phyloP scores from a whole-genome alignment of 768 basidiomycete species.

The Pleurotus eryngii region DNA sequence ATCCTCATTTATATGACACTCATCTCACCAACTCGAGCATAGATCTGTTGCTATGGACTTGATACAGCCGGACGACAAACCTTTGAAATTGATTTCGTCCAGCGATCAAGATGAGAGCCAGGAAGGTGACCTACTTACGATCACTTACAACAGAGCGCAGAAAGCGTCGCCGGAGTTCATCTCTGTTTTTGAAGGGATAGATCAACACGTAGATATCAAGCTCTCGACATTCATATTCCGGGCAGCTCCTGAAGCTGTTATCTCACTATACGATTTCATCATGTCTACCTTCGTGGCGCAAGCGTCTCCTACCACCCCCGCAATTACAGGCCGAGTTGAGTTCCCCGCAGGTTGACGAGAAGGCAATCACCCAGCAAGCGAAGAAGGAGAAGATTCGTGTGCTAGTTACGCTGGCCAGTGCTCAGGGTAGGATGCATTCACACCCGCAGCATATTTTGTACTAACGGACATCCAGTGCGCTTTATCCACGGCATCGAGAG shows the following conservation, averaged over 20 bases:
- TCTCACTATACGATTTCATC: conserved; percentile 92
- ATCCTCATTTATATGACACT: background rate
- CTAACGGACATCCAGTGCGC: conserved; percentile 46
- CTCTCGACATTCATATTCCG: conserved; percentile 90
- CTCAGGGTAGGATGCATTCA: conserved; percentile 54
- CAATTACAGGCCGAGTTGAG: background rate
- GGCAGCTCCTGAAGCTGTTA: conserved; percentile 85
- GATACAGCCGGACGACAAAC: conserved; percentile 48
- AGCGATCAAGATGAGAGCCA: conserved; percentile 35
- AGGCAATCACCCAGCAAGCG: conserved; percentile 9
- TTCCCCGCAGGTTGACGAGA: background rate
- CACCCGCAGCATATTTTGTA: too few relatives aligned
- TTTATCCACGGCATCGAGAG: conserved; percentile 67
- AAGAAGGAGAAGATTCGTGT: conserved; percentile 68
- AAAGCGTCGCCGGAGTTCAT: conserved; percentile 83
- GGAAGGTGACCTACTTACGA: conserved; percentile 67
- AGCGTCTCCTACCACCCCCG: background rate
- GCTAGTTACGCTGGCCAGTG: conserved; percentile 76
- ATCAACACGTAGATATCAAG: conserved; percentile 83
- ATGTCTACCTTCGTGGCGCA: conserved; percentile 91
- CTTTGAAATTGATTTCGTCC: conserved; percentile 68
- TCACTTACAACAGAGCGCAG: conserved; percentile 80
- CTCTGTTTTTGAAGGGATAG: conserved; percentile 75
- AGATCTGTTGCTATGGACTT: conserved; percentile 79
- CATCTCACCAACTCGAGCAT: conserved; percentile 11